Conservation (phyloP, 2,329 filamentous ascomycete genomes). For the Madurella mycetomatis region DNA sequence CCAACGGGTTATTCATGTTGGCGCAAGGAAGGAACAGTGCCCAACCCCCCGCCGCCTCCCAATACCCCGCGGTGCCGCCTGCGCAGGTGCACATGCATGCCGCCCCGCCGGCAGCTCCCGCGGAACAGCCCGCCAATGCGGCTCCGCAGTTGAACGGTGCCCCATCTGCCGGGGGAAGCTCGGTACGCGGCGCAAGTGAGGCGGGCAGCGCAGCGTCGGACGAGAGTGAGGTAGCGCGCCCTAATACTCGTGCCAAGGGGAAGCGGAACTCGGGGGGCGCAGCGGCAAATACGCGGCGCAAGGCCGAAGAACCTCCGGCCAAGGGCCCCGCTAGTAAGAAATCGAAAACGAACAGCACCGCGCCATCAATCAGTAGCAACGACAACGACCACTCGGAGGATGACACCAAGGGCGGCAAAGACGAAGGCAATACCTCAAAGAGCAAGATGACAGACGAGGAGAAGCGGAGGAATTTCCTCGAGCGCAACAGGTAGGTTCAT, state of each 20-base stretch:
- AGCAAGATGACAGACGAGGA: constrained; percentile 96
- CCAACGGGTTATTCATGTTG: constrained; percentile 88
- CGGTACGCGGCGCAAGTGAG: constrained; percentile 16
- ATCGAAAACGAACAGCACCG: constrained; percentile 51
- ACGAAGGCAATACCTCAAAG: constrained; percentile 50
- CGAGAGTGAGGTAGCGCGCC: constrained; percentile 64
- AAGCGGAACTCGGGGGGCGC: constrained; percentile 55
- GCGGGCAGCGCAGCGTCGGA: constrained; percentile 63
- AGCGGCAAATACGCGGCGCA: constrained; percentile 64
- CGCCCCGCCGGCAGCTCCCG: constrained; percentile 31
- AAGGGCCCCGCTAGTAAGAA: constrained; percentile 69
- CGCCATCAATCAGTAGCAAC: constrained; percentile 31
- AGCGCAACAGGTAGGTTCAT: constrained; percentile 77
- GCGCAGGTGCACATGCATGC: constrained; percentile 48
- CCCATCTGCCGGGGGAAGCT: constrained; percentile 39
- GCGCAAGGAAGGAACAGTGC: constrained; percentile 64
- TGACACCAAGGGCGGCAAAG: constrained; percentile 50
- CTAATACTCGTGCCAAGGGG: constrained; percentile 60
- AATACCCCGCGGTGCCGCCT: constrained; percentile 40
- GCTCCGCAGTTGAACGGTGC: constrained; percentile 52
- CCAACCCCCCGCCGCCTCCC: constrained; percentile 45
- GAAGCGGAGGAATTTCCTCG: constrained; percentile 96
- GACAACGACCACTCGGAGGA: constrained; percentile 46
- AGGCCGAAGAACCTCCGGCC: constrained; percentile 61
- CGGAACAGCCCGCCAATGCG: constrained; percentile 36